Base-by-base conservation (phyloP, 805 yeast genomes). In the Pichia gijzeniarum region DNA sequence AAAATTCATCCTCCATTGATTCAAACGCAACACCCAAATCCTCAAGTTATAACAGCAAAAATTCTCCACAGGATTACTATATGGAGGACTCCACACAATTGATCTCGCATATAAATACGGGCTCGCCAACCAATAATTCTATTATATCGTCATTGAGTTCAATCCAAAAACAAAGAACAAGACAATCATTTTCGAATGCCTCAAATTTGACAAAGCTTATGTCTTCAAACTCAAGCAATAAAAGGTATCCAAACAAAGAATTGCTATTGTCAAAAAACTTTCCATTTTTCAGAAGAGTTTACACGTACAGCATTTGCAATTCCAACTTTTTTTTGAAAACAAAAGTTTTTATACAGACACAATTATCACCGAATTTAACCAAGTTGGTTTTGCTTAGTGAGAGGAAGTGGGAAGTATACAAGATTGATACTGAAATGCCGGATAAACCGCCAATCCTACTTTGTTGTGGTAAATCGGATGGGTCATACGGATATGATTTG, bases 251-350 rank as follows among this genome's bases (percentile, higher is more conserved):
- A 27, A 58, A 57, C 40, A 79, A 80, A 50, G 95, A 86, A 58
- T 71, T 74, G 44, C 71, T 79, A 43, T 87, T 81, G 60, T 80
- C 82, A 5, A 83, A 80, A 55, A 86, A 91, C 54, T 89, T 87
- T 63, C 97, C 97, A 0, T 77, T 80, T 45, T 85, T 83, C 58
- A 72, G 95, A 48, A 81, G 76, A 50, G 71, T 76, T 41, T 69
- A 72, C 41, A 77, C 77, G 37, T 73, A 72, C 56, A 65, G 69
- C 22, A 76, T 82, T 0, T 81, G 77, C 47, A 60, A 60, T 20
- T 63, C 79, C 8, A 71, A 71, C 40, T 67, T 77, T 44, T 65
- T 78, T 28, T 59, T 74, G 41, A 65, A 74, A 30, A 66, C 78
- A 42, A 67, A 73, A 64, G 50, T 73, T 53, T 66, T 75, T 58